These are phyloP conservation scores for Triglochin maritima DNA, from an alignment of 106 monocot genomes.

Conservation along the genomic window DNA sequence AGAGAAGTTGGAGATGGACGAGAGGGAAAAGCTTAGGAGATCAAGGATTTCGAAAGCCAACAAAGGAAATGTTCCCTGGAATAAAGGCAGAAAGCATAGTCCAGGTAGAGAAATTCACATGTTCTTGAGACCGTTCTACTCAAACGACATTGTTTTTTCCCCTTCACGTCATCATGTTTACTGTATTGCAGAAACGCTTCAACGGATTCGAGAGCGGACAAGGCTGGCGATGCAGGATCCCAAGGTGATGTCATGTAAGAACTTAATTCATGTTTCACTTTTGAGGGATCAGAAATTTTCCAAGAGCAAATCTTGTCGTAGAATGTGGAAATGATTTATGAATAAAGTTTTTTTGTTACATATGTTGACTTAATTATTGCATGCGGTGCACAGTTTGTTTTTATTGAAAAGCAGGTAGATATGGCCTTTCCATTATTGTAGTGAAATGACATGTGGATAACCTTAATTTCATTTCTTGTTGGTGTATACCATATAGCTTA, in stretches of 20 bases:
- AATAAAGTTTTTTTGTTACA: too few relatives aligned
- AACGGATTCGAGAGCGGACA: constrained; percentile 73
- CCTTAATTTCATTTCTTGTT: too few relatives aligned
- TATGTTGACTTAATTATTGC: too few relatives aligned
- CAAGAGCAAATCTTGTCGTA: too few relatives aligned
- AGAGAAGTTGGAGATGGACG: constrained; percentile 33
- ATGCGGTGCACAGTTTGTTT: too few relatives aligned
- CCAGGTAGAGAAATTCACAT: constrained; percentile 31
- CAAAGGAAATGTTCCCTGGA: constrained; percentile 94
- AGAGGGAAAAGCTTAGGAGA: constrained; percentile 59
- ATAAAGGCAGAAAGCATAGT: constrained; percentile 92
- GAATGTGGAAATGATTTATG: too few relatives aligned
- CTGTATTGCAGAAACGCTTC: constrained; percentile 57
- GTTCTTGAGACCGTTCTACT: background rate
- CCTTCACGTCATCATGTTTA: constrained; percentile 1
- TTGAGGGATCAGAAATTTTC: background rate
- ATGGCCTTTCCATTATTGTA: too few relatives aligned
- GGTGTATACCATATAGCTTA: too few relatives aligned
- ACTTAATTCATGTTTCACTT: constrained; percentile 8
- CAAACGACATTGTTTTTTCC: background rate
- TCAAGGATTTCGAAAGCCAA: constrained; percentile 85
- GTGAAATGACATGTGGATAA: too few relatives aligned
- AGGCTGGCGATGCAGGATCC: constrained; percentile 96
- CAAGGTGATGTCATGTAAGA: constrained; percentile 99
- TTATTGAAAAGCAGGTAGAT: too few relatives aligned